Evolutionary conservation across 345 rosid species (phyloP), one percentile per base, ranked within the genome.

Genomic region (Citrus trifoliata): DNA sequence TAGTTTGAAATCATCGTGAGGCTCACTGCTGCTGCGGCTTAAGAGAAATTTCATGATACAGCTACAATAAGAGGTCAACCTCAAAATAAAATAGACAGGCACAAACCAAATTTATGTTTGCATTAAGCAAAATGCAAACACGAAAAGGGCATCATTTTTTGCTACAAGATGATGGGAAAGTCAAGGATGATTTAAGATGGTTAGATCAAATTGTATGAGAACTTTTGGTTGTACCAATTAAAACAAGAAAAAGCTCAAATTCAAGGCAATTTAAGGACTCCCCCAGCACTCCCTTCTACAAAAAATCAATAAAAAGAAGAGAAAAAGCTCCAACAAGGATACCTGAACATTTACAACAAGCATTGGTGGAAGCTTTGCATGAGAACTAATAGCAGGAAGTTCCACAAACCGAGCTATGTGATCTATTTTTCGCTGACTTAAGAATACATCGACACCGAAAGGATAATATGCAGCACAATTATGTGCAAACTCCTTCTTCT

Each of bases 321-420:
- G 6, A 42, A 60, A 24, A 6, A 25, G 35, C 19, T 70, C 32
- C 18, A 73, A 48, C 67, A 46, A 55, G 62, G 65, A 40, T 87
- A 95, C 99, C 98, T 95, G 99, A 70, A 92, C 89, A 84, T 93
- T 95, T 73, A 95, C 97, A 62, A 95, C 87, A 79, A 95, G 98
- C 46, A 95, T 80, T 65, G 86, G 51, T 67, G 99, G 99, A 58
- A 89, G 89, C 83, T 90, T 90, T 58, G 88, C 86, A 25, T 89
- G 83, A 75, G 89, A 71, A 74, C 79, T 82, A 74, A 82, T 62
- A 42, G 75, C 74, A 2, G 99, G 99, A 76, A 93, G 97, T 76
- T 93, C 90, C 67, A 95, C 95, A 82, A 87, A 88, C 66, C 85
- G 91, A 80, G 95, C 93, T 69, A 93, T 83, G 83, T 95, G 99